phyloP scores from a whole-genome alignment of 2,329 filamentous ascomycete species.

The Scolecobasidium constrictum region DNA sequence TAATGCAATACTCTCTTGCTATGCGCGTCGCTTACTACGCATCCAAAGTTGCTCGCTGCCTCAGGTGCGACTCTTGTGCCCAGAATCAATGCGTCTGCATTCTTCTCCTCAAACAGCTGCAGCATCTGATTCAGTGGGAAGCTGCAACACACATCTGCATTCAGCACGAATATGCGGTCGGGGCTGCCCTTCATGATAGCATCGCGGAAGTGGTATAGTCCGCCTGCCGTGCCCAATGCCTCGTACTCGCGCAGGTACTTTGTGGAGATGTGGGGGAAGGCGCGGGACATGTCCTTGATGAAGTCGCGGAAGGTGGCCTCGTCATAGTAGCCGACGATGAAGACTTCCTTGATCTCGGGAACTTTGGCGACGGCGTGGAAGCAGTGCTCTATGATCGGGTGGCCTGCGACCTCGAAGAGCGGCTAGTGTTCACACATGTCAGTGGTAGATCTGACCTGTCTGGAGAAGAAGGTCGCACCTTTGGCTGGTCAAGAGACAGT shows the following conservation, averaged over 20 bases:
- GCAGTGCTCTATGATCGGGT: conserved; percentile 98
- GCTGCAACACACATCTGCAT: conserved; percentile 97
- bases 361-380: conserved; percentile 85
- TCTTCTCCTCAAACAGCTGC: conserved; percentile 83
- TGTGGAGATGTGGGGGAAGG: conserved; percentile 80
- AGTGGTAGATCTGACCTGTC: neutral
- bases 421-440: conserved; percentile 44
- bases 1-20: conserved; percentile 95
- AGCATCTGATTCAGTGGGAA: conserved; percentile 97
- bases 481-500: conserved; percentile 88
- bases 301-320: conserved; percentile 95
- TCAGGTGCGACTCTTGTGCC: conserved; percentile 81
- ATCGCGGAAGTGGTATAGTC: conserved; percentile 98
- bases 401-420: conserved; percentile 94
- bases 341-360: conserved; percentile 86
- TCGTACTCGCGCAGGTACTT: conserved; percentile 97
- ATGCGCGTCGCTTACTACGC: conserved; percentile 89
- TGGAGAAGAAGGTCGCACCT: conserved; percentile 43
- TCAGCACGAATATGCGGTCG: conserved; percentile 92
- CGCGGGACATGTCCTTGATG: conserved; percentile 78
- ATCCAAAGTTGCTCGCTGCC: conserved; percentile 90
- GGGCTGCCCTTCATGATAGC: conserved; percentile 92
- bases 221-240: conserved; percentile 87
- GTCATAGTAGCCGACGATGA: conserved; percentile 98
- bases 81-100: conserved; percentile 92